Evolutionary conservation across 148 eudicot species (phyloP).

Genomic region (Vaccinium darrowii): DNA sequence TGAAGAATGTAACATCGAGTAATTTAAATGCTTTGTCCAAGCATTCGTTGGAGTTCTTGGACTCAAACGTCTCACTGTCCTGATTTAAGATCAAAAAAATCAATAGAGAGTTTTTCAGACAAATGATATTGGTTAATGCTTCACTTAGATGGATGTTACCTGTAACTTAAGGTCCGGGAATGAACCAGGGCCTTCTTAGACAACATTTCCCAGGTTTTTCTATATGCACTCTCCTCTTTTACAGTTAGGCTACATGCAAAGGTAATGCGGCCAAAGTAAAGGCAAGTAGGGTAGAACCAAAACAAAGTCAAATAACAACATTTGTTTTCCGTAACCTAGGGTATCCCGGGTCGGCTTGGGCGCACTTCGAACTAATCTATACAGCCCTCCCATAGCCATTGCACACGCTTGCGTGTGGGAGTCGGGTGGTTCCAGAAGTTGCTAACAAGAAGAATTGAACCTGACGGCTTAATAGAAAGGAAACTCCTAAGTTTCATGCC

Average conservation of each 20-base stretch:
- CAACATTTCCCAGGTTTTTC: constrained; percentile 22
- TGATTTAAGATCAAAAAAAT: constrained; percentile 33
- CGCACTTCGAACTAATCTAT: too few relatives aligned
- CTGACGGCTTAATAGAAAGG: too few relatives aligned
- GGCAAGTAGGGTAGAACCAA: not conserved
- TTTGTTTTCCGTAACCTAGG: too few relatives aligned
- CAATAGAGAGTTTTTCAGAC: not conserved
- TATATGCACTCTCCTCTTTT: constrained; percentile 36
- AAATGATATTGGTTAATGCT: not conserved
- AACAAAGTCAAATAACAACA: not conserved
- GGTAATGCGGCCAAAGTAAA: not conserved
- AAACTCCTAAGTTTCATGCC: too few relatives aligned
- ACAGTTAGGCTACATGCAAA: constrained; percentile 18
- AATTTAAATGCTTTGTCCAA: constrained; percentile 40
- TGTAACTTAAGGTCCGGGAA: constrained; percentile 27
- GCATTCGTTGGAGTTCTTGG: constrained; percentile 24
- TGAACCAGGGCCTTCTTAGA: constrained; percentile 23
- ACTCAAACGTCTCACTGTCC: constrained; percentile 42
- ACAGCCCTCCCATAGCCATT: too few relatives aligned
- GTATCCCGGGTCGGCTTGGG: too few relatives aligned
- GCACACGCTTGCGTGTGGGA: too few relatives aligned
- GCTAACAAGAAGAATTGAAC: too few relatives aligned
- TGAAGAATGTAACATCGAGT: constrained; percentile 69
- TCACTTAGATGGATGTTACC: constrained; percentile 17
- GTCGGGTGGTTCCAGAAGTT: too few relatives aligned